A percentile compares a stretch with the other conserved stretches of the same genome.
phyloP scores from a whole-genome alignment of 1,284 basidiomycete genomes.

The Mycosarcoma maydis region DNA sequence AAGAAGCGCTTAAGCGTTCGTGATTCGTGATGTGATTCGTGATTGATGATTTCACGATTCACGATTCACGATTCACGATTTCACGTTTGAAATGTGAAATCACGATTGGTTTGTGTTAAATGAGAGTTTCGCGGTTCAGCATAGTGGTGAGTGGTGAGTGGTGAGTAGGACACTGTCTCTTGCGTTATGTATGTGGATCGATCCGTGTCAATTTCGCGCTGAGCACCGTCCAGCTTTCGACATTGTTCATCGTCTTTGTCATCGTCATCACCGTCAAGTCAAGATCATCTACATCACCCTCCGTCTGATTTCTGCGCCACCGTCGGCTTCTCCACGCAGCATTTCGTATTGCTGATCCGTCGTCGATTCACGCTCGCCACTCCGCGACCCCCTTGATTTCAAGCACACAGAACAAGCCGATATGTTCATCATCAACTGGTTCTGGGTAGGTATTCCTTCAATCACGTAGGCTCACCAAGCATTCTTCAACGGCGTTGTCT shows the following conservation, averaged over 20 bases:
- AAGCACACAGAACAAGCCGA: constrained; percentile 9
- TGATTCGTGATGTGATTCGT: no score
- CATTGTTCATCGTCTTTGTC: constrained; percentile 6
- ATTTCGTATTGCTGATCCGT: neutral
- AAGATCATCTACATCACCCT: constrained; percentile 1
- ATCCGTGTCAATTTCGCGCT: constrained; percentile 25
- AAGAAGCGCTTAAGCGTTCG: constrained; percentile 7
- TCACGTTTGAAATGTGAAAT: no score
- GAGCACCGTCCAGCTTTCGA: constrained; percentile 20
- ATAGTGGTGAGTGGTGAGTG: no score
- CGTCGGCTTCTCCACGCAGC: no score
- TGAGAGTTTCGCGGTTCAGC: no score
- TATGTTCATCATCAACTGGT: constrained; percentile 67
- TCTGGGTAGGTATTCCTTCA: constrained; percentile 58
- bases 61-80: no score
- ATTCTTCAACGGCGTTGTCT: neutral
- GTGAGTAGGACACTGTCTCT: no score
- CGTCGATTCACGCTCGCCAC: neutral
- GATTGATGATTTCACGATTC: no score
- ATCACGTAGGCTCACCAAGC: neutral
- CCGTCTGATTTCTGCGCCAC: no score
- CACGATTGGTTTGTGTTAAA: no score
- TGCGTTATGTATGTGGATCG: no score
- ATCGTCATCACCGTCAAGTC: neutral
- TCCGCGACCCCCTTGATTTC: neutral